phyloP scores from a whole-genome alignment of 1,284 basidiomycete genomes.

The Flammula alnicola region DNA sequence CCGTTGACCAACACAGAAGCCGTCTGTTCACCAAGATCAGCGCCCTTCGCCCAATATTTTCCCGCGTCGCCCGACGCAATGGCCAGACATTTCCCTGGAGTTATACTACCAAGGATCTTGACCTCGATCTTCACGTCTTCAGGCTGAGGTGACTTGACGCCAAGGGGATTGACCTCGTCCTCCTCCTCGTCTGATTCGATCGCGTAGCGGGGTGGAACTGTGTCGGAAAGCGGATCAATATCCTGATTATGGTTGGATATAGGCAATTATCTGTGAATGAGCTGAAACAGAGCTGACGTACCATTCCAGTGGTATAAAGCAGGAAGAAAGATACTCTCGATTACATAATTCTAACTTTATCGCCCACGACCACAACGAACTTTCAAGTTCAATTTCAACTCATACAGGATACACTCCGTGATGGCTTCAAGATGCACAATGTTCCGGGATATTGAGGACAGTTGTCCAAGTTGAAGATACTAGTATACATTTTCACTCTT shows the following conservation, averaged over 20 bases:
- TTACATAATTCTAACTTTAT: too few species aligned
- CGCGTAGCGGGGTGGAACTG: conserved; percentile 59
- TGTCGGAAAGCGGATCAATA: conserved; percentile 58
- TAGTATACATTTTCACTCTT: too few species aligned
- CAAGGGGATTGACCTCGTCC: conserved; percentile 57
- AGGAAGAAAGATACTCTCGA: too few species aligned
- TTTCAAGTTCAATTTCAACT: too few species aligned
- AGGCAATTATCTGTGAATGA: not conserved
- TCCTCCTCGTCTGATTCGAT: conserved; percentile 72
- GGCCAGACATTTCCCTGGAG: conserved; percentile 39
- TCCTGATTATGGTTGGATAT: conserved; percentile 42
- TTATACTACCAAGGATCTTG: conserved; percentile 42
- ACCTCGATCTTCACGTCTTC: conserved; percentile 36
- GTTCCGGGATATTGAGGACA: too few species aligned
- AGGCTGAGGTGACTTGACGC: conserved; percentile 14
- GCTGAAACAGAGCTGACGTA: too few species aligned
- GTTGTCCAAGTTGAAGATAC: too few species aligned
- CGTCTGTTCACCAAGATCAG: conserved; percentile 53
- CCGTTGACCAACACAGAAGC: conserved; percentile 52
- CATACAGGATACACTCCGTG: too few species aligned
- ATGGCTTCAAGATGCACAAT: too few species aligned
- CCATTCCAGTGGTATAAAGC: too few species aligned
- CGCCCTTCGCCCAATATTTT: conserved; percentile 53
- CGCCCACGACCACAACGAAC: too few species aligned
- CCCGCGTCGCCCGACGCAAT: conserved; percentile 53